Conservation (phyloP, 768 basidiomycete genomes). For the Xerocomellus dryophilus region DNA sequence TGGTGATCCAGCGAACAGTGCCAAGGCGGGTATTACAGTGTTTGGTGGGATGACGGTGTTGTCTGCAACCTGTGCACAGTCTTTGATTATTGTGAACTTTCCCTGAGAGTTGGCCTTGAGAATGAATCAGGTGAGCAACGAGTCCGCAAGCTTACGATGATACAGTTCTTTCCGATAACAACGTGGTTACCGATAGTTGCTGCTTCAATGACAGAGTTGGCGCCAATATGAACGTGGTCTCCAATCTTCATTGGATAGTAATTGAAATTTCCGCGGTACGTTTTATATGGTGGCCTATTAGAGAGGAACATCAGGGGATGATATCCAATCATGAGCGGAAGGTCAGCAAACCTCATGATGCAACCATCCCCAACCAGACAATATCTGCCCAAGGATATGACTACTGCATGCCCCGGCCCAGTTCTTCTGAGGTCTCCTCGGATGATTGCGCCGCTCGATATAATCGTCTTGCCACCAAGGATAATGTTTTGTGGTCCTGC, state of each 20-base stretch:
- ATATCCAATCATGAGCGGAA: neutral
- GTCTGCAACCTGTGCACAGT: conserved; percentile 87
- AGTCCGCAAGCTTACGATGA: conserved; percentile 62
- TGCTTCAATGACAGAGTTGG: conserved; percentile 87
- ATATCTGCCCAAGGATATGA: conserved; percentile 90
- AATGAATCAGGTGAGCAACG: neutral
- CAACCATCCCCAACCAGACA: conserved; percentile 88
- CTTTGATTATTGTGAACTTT: conserved; percentile 95
- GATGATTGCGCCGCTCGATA: conserved; percentile 85
- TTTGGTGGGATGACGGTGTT: conserved; percentile 88
- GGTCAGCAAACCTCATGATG: conserved; percentile 71
- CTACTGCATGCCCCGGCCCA: conserved; percentile 89
- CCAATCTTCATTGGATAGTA: conserved; percentile 98
- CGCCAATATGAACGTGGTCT: conserved; percentile 92
- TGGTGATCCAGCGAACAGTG: conserved; percentile 85
- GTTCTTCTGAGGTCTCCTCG: conserved; percentile 90
- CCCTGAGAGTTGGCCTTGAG: conserved; percentile 50
- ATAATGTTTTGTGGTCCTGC: conserved; percentile 96
- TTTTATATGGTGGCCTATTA: conserved; percentile 79
- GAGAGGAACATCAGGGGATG: neutral
- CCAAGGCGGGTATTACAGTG: conserved; percentile 86
- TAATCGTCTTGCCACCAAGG: conserved; percentile 94
- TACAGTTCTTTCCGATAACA: conserved; percentile 92
- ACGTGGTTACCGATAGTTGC: conserved; percentile 93
- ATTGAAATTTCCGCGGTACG: conserved; percentile 87